Conservation (phyloP, 495 filamentous ascomycete species). For the Hypoxylon fuscum region DNA sequence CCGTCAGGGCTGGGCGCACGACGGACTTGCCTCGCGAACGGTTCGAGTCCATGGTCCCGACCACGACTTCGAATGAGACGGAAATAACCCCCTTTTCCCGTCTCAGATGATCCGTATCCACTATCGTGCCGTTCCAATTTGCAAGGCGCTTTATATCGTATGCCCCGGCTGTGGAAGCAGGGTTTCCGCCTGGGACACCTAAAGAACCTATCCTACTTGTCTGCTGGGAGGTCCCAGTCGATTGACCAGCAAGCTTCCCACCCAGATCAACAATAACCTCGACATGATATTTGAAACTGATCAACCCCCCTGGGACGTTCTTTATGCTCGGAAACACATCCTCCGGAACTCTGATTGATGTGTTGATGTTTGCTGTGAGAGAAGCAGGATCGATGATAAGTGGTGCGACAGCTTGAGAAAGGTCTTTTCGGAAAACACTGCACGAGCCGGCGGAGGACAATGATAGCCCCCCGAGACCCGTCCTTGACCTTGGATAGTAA, state of each 20-base stretch:
- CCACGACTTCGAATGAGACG: constrained; percentile 81
- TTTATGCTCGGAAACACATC: constrained; percentile 93
- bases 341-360: constrained; percentile 84
- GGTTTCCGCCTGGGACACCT: constrained; percentile 60
- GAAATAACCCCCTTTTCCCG: constrained; percentile 89
- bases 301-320: constrained; percentile 87
- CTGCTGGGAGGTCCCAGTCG: constrained; percentile 34
- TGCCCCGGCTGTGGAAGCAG: constrained; percentile 34
- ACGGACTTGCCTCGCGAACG: constrained; percentile 64
- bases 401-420: constrained; percentile 85
- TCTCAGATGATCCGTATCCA: constrained; percentile 88
- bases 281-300: constrained; percentile 91
- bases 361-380: constrained; percentile 78
- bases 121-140: constrained; percentile 76
- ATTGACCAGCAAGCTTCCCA: constrained; percentile 75
- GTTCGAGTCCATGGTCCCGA: constrained; percentile 86
- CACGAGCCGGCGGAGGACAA: constrained; percentile 81
- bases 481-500: constrained; percentile 76
- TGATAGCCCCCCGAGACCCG: constrained; percentile 81
- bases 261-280: constrained; percentile 93
- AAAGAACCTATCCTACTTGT: constrained; percentile 66
- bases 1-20: constrained; percentile 42
- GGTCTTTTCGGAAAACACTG: constrained; percentile 91
- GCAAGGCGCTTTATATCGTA: constrained; percentile 47
- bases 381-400: constrained; percentile 83